Evolutionary conservation across 371 early-diverging fungal genomes (phyloP).

Genomic region (Mortierella sp.): DNA sequence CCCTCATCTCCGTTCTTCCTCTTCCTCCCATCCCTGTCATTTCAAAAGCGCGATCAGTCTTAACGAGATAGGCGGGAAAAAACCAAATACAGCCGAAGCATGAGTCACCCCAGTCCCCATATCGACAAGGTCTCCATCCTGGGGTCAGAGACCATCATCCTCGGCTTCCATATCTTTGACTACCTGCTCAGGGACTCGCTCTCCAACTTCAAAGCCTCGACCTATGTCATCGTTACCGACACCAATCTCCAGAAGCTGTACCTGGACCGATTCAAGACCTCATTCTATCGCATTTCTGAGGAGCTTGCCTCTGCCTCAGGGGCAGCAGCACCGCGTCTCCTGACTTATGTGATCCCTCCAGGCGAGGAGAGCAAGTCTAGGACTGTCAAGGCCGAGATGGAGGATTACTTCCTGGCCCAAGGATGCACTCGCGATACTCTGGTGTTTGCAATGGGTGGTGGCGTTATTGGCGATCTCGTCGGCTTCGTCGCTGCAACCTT

Average conservation of each 20-base stretch:
- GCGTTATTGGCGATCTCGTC: slow-evolving; percentile 96
- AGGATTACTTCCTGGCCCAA: slow-evolving; percentile 90
- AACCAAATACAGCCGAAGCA: slow-evolving; percentile 2
- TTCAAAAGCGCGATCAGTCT: no score
- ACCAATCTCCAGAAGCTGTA: slow-evolving; percentile 84
- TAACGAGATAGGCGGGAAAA: no score
- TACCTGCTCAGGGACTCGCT: slow-evolving; percentile 84
- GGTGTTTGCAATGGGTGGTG: slow-evolving; percentile 96
- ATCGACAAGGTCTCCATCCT: slow-evolving; percentile 86
- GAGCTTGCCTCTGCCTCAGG: slow-evolving; percentile 50
- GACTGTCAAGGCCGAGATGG: slow-evolving; percentile 86
- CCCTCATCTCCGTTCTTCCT: neutral
- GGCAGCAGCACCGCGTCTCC: slow-evolving; percentile 66
- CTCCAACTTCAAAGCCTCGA: slow-evolving; percentile 78
- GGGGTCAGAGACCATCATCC: slow-evolving; percentile 86
- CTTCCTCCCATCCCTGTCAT: neutral
- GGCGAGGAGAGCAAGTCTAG: slow-evolving; percentile 94
- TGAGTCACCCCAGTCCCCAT: slow-evolving; percentile 63
- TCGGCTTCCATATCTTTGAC: slow-evolving; percentile 86
- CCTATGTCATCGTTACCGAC: slow-evolving; percentile 93
- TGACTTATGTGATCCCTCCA: slow-evolving; percentile 86
- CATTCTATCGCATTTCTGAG: slow-evolving; percentile 60
- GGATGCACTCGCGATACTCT: slow-evolving; percentile 94
- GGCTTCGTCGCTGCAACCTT: slow-evolving; percentile 98
- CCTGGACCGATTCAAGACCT: slow-evolving; percentile 63